Percentiles rank a stretch among this genome's conserved stretches.
Evolutionary conservation across 768 basidiomycete species (phyloP).

Genomic region (Pulveroboletus sp.): DNA sequence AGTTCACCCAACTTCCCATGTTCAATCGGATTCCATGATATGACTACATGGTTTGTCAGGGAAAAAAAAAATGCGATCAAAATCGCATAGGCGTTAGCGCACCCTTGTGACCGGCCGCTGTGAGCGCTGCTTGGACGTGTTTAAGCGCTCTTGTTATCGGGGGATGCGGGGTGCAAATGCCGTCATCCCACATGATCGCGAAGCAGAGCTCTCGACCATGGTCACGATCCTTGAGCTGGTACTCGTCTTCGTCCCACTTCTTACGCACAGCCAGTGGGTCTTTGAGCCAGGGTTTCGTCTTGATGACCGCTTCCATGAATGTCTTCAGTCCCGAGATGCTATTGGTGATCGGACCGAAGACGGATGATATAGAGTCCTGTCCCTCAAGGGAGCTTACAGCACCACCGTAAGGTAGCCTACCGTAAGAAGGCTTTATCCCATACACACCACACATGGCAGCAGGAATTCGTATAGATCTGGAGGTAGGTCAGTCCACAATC

Average conservation of each 20-base stretch:
- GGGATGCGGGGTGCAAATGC: constrained; percentile 54
- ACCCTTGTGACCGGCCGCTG: constrained; percentile 64
- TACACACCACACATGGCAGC: constrained; percentile 65
- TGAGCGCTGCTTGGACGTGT: constrained; percentile 49
- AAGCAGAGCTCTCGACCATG: constrained; percentile 49
- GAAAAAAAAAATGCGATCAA: background rate
- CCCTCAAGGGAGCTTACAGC: constrained; percentile 63
- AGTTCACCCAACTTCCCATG: constrained; percentile 43
- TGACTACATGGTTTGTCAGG: constrained; percentile 38
- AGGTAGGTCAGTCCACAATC: background rate
- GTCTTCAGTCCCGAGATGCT: constrained; percentile 56
- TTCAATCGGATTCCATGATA: constrained; percentile 61
- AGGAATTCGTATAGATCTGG: constrained; percentile 69
- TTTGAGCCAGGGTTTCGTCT: constrained; percentile 56
- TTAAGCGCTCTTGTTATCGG: constrained; percentile 60
- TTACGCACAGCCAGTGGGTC: constrained; percentile 59
- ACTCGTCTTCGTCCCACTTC: constrained; percentile 57
- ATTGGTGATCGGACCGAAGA: constrained; percentile 66
- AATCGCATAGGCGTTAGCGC: constrained; percentile 2
- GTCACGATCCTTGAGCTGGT: constrained; percentile 55
- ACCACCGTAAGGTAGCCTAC: constrained; percentile 67
- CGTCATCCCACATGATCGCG: constrained; percentile 65
- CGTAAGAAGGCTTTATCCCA: constrained; percentile 63
- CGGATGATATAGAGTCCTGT: constrained; percentile 64
- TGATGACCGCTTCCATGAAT: constrained; percentile 63